Evolutionary conservation across 768 basidiomycete genomes (phyloP).

Genomic region (Kwoniella sp.): DNA sequence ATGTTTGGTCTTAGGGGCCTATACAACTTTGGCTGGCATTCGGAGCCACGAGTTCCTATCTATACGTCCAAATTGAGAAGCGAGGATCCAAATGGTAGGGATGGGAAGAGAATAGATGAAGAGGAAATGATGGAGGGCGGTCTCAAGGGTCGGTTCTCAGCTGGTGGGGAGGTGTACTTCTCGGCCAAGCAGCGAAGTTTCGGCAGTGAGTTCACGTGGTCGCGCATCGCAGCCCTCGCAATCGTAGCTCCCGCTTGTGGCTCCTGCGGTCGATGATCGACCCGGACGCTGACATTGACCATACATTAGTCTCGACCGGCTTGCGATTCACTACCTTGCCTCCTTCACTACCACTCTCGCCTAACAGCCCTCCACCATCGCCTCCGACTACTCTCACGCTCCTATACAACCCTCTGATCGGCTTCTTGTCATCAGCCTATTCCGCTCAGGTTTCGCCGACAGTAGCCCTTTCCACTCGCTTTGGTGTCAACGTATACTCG

Average conservation of each 20-base stretch:
- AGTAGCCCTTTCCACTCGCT: constrained; percentile 78
- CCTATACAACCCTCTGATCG: constrained; percentile 93
- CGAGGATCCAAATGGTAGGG: constrained; percentile 58
- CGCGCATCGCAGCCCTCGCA: no score
- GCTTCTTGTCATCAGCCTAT: constrained; percentile 88
- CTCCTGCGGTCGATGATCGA: no score
- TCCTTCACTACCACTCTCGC: constrained; percentile 69
- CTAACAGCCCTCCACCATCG: constrained; percentile 56
- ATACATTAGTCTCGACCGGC: constrained; percentile 75
- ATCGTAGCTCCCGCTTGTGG: no score
- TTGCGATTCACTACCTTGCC: constrained; percentile 92
- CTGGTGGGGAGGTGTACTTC: constrained; percentile 90
- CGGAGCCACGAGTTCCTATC: constrained; percentile 11
- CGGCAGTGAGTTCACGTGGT: constrained; percentile 65
- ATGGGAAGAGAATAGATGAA: constrained; percentile 82
- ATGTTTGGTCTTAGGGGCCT: constrained; percentile 88
- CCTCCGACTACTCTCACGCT: constrained; percentile 94
- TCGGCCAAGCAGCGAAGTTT: constrained; percentile 90
- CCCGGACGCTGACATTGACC: neutral
- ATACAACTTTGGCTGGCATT: constrained; percentile 85
- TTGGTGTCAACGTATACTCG: constrained; percentile 95
- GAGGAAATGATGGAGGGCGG: constrained; percentile 92
- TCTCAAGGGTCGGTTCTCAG: constrained; percentile 82
- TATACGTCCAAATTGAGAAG: constrained; percentile 49
- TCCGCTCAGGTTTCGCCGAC: constrained; percentile 83